Conservation (phyloP, 2,329 filamentous ascomycete species). For the Epicoccum nigrum region DNA sequence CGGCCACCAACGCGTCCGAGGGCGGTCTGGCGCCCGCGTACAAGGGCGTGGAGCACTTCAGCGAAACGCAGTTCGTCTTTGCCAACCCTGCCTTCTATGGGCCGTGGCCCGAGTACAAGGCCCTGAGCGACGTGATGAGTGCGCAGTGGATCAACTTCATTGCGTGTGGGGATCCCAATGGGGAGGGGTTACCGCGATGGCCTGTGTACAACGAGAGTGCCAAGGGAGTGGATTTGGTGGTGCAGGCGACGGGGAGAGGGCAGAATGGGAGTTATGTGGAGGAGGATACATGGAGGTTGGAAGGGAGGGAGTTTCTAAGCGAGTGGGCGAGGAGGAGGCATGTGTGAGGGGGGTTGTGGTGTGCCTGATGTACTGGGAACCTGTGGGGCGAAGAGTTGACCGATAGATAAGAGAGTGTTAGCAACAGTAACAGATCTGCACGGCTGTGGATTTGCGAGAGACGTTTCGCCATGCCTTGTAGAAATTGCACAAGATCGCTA, state of each 20-base stretch:
- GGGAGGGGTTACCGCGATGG: slow-evolving; percentile 45
- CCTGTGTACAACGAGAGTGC: slow-evolving; percentile 48
- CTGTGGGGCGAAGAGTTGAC: not conserved
- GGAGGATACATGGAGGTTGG: slow-evolving; percentile 52
- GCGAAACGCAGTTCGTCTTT: slow-evolving; percentile 56
- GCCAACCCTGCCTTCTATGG: slow-evolving; percentile 49
- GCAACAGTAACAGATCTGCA: too few species aligned
- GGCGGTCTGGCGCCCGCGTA: slow-evolving; percentile 53
- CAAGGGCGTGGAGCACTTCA: slow-evolving; percentile 61
- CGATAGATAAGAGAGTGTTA: too few species aligned
- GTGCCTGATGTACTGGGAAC: not conserved
- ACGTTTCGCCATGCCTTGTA: too few species aligned
- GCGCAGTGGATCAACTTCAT: slow-evolving; percentile 56
- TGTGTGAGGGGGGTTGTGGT: slow-evolving; percentile 27
- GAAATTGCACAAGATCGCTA: too few species aligned
- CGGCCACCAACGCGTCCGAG: slow-evolving; percentile 38
- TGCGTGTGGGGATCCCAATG: slow-evolving; percentile 48
- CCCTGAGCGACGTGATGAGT: slow-evolving; percentile 53
- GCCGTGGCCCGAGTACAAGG: slow-evolving; percentile 48
- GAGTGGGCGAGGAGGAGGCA: slow-evolving; percentile 48
- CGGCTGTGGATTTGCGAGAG: too few species aligned
- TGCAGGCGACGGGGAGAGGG: slow-evolving; percentile 51
- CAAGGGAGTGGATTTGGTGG: slow-evolving; percentile 52
- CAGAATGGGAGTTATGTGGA: slow-evolving; percentile 51
- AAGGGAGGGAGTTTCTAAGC: slow-evolving; percentile 49